Evolutionary conservation across 495 filamentous ascomycete genomes (phyloP).

Genomic region (Glarea lozoyensis): DNA sequence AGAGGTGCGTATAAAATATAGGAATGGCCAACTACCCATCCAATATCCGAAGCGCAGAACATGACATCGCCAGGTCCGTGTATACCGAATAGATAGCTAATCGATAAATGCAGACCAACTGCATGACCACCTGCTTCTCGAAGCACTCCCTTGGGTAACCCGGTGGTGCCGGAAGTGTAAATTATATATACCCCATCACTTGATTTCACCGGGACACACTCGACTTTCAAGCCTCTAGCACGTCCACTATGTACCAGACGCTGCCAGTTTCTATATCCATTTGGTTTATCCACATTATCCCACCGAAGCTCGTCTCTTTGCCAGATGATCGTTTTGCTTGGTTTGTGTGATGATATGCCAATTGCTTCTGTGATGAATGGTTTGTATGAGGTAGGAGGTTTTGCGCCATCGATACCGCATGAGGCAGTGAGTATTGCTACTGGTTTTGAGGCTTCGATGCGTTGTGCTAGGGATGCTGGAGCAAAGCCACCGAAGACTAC

Average conservation of each 20-base stretch:
- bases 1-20: slow-evolving; percentile 83
- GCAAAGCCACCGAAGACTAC: slow-evolving; percentile 94
- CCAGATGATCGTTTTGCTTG: slow-evolving; percentile 64
- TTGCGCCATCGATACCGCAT: slow-evolving; percentile 84
- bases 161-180: slow-evolving; percentile 79
- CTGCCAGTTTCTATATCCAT: slow-evolving; percentile 73
- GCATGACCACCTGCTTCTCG: slow-evolving; percentile 81
- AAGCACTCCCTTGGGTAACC: slow-evolving; percentile 80
- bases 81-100: slow-evolving; percentile 71
- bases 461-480: slow-evolving; percentile 69
- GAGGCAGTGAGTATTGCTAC: slow-evolving; percentile 76
- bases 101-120: slow-evolving; percentile 72
- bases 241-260: slow-evolving; percentile 58
- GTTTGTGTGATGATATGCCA: slow-evolving; percentile 46
- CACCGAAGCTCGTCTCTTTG: slow-evolving; percentile 66
- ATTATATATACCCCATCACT: slow-evolving; percentile 82
- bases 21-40: slow-evolving; percentile 79
- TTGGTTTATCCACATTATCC: slow-evolving; percentile 52
- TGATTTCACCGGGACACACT: slow-evolving; percentile 66
- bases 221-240: slow-evolving; percentile 53
- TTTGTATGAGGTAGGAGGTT: slow-evolving; percentile 63
- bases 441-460: slow-evolving; percentile 75
- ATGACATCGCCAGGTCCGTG: slow-evolving; percentile 75
- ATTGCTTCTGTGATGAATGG: slow-evolving; percentile 64
- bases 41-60: slow-evolving; percentile 77